Evolutionary conservation across 352 stramenopile genomes (phyloP), one percentile per base, ranked within the genome.

Genomic region (Globisporangium perplexum): DNA sequence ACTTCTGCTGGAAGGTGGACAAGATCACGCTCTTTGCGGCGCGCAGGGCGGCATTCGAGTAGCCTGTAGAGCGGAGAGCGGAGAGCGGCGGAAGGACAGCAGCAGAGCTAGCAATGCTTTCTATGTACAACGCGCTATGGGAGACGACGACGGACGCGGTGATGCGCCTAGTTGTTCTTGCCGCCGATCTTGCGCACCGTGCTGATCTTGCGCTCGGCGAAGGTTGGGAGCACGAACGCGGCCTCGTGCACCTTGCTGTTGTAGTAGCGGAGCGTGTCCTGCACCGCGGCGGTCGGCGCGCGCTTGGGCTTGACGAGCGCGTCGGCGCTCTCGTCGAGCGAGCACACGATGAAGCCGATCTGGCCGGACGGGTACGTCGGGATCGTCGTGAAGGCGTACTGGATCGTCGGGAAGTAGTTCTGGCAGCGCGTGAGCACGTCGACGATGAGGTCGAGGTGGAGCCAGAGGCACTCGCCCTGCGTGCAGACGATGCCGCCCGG

Each of bases 371-470:
- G 97, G 83, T 99, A 99, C 24, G 96, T 98, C 7, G 97, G 97
- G 65, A 99, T 98, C 46, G 91, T 98, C 46, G 95, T 99, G 80
- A 98, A 99, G 18, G 95, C 96, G 80, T 99, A 99, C 63, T 98
- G 94, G 60, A 99, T 95, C 11, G 86, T 95, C 14, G 83, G 82
- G 68, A 98, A 99, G 46, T 97, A 83, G 24, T 60, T 59, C 39
- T 79, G 73, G 68, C 97, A 98, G 43, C 85, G 81, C 39, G 74
- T 59, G 48, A 99, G 76, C 60, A 99, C 86, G 20, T 97, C 93
- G 38, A 83, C 73, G 58, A 99, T 99, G 24, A 99, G 69, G 74
- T 98, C 79, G 12, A 99, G 65, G 74, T 99, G 96, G 38, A 99
- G 74, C 97, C 97, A 99, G 38, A 98, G 76, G 75, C 96, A 99